Evolutionary conservation across 768 basidiomycete genomes (phyloP).

Genomic region (Leccinellum albellum): DNA sequence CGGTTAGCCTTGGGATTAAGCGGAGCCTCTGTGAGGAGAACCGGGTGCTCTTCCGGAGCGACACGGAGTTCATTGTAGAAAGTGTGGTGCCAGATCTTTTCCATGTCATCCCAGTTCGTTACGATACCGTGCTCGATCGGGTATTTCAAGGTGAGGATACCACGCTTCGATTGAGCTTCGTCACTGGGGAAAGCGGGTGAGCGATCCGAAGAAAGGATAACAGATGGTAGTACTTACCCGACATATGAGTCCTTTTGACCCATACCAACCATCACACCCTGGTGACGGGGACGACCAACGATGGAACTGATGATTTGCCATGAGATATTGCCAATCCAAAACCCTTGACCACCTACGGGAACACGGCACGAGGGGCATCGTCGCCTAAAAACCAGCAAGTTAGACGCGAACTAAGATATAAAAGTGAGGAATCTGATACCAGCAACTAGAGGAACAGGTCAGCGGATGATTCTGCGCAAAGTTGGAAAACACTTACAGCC

Average conservation of each 20-base stretch:
- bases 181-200: slow-evolving; percentile 48
- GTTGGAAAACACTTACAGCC: slow-evolving; percentile 65
- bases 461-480: slow-evolving; percentile 14
- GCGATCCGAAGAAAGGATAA: slow-evolving; percentile 7
- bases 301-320: slow-evolving; percentile 57
- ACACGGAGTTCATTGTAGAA: slow-evolving; percentile 85
- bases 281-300: slow-evolving; percentile 91
- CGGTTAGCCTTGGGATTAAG: slow-evolving; percentile 71
- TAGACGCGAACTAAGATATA: background rate
- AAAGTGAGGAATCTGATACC: slow-evolving; percentile 36
- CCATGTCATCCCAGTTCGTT: slow-evolving; percentile 99
- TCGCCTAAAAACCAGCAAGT: slow-evolving; percentile 54
- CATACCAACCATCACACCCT: slow-evolving; percentile 97
- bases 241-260: slow-evolving; percentile 96
- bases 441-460: slow-evolving; percentile 47
- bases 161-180: slow-evolving; percentile 91
- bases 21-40: slow-evolving; percentile 68
- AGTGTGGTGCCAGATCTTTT: slow-evolving; percentile 98
- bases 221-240: slow-evolving; percentile 47
- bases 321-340: slow-evolving; percentile 11
- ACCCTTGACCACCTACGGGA: slow-evolving; percentile 65
- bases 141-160: slow-evolving; percentile 90
- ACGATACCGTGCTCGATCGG: slow-evolving; percentile 93
- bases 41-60: slow-evolving; percentile 73
- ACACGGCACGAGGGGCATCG: slow-evolving; percentile 89